A percentile compares a stretch with the other conserved stretches of the same genome.
phyloP scores from a whole-genome alignment of 176 grass and related monocot species.

The Canna indica region DNA sequence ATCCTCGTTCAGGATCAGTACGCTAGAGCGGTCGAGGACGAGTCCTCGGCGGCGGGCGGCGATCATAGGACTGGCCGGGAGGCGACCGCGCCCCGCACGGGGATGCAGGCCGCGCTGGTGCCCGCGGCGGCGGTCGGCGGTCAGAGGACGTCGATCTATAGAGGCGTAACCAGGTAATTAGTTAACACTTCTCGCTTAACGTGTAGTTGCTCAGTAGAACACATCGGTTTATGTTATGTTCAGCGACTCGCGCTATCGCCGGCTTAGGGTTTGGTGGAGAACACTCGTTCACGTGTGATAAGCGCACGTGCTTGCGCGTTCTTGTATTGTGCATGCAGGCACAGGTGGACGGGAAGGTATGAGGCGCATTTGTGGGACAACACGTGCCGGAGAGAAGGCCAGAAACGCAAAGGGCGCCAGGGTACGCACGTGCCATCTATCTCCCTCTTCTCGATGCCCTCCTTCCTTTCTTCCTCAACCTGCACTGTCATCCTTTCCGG shows the following conservation, averaged over 20 bases:
- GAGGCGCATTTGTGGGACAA: slow-evolving; percentile 19
- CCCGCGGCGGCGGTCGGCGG: neutral
- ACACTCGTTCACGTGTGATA: neutral
- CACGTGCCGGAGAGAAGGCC: slow-evolving; percentile 14
- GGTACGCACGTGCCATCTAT: neutral
- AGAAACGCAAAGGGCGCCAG: slow-evolving; percentile 15
- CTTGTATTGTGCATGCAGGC: neutral
- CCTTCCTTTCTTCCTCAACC: neutral
- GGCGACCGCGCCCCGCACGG: neutral
- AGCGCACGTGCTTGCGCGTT: slow-evolving; percentile 2
- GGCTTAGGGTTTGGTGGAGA: neutral
- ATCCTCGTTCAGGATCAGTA: neutral
- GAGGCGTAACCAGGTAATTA: slow-evolving; percentile 1
- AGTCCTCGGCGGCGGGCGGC: neutral
- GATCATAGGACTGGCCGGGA: too few relatives aligned
- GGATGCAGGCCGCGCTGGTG: neutral
- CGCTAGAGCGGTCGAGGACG: neutral
- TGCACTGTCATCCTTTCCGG: too few relatives aligned
- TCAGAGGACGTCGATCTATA: neutral
- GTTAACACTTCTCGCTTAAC: neutral
- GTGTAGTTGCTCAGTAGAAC: neutral
- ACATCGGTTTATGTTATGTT: neutral
- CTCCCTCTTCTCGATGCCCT: neutral
- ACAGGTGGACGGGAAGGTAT: slow-evolving; percentile 15
- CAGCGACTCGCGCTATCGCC: neutral